Base-by-base conservation (phyloP, 1,284 basidiomycete species). In the Cutaneotrichosporon cutaneum region DNA sequence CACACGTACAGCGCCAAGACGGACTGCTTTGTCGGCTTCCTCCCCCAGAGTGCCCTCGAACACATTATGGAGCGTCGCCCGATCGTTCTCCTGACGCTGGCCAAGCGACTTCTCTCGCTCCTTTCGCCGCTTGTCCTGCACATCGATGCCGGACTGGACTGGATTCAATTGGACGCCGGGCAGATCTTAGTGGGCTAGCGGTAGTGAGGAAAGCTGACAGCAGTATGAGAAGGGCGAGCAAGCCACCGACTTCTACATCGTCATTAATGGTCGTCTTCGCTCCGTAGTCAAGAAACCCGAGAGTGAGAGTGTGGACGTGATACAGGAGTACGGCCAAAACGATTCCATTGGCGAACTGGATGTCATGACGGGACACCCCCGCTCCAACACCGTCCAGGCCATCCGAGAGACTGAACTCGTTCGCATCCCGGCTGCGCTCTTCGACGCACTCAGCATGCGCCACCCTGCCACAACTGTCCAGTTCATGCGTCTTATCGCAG, bases 371-470 rank as follows among this genome's bases (percentile, higher is more conserved):
- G 90, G 89, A 67, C 89, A 89, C n/a, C 85, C 86, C 4, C 85
- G 96, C 64, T 85, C 88, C 56, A 94, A 89, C 59, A 99, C 95
- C 1, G 86, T 98, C 11, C 95, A 99, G 78, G 95, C 95, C 4
- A 99, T 99, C 67, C 90, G 95, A 70, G 95, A 99, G 76, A 94
- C 93, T 0, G 96, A 99, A 77, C 83, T 99, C n/a, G 96, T 94
- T 50, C 84, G 94, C 52, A 97, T 99, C 89, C 96, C 95, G 0
- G 89, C 92, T 73, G 97, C 95, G 0, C 83, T 99, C 16, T 99
- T 99, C 82, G 98, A 99, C 76, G 95, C 95, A 0, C 95, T 95
- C 61, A 92, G 90, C 52, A 87, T 89, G 14, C 83, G 90, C 59
- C 96, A 98, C 79, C 95, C 96, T 7, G 88, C 90, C 64, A 94